Evolutionary conservation across 2,329 filamentous ascomycete genomes (phyloP).

Genomic region (Trichoderma polysporum): DNA sequence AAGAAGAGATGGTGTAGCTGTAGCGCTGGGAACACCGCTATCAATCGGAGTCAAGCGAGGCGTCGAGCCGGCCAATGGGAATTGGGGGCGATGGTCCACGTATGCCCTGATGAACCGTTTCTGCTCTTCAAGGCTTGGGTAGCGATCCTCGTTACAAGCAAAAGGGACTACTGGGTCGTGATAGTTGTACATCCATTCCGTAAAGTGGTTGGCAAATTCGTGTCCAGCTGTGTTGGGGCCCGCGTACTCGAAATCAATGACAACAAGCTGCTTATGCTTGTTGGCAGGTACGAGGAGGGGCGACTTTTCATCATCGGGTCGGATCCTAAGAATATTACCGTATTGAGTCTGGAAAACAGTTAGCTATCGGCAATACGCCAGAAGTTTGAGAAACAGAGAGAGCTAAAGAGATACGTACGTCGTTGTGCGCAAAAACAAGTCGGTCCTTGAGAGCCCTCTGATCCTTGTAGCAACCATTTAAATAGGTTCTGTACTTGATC

Average conservation of each 20-base stretch:
- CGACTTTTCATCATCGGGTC: conserved; percentile 69
- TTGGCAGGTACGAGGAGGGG: conserved; percentile 87
- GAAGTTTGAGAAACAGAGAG: too few species aligned
- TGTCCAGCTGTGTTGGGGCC: conserved; percentile 81
- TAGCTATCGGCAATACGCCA: conserved; percentile 20
- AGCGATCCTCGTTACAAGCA: conserved; percentile 66
- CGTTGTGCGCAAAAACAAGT: conserved; percentile 95
- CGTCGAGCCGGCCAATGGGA: conserved; percentile 54
- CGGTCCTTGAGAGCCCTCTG: conserved; percentile 65
- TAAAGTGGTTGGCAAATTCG: conserved; percentile 98
- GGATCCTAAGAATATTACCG: conserved; percentile 84
- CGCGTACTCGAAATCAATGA: conserved; percentile 98
- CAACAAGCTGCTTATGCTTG: conserved; percentile 91
- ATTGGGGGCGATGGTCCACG: conserved; percentile 74
- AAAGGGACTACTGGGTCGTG: conserved; percentile 67
- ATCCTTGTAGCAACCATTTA: conserved; percentile 72
- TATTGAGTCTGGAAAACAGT: conserved; percentile 75
- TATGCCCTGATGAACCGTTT: conserved; percentile 83
- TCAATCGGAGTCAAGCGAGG: conserved; percentile 48
- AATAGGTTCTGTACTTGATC: conserved; percentile 71
- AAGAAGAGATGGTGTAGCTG: conserved; percentile 37
- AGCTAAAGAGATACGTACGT: conserved; percentile 58
- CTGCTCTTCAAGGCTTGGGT: conserved; percentile 80
- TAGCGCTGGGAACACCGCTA: conserved; percentile 35
- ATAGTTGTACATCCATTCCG: conserved; percentile 98